A percentile compares a stretch with the other conserved stretches of the same genome.
phyloP scores from a whole-genome alignment of 192 early-diverging fungal species.

The Powellomyces hirtus region DNA sequence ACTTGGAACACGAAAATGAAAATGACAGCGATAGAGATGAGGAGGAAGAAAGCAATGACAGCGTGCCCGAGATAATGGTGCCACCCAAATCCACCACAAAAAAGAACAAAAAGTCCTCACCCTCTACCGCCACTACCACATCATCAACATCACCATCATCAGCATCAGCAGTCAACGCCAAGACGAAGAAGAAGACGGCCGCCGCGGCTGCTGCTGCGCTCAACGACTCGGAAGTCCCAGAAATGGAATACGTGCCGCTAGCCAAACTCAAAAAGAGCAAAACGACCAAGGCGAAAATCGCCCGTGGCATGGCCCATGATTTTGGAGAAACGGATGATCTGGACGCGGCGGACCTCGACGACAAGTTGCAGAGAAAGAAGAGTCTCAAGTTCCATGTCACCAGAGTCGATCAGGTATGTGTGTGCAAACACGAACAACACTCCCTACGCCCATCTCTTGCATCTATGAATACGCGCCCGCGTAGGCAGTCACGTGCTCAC shows the following conservation, averaged over 20 bases:
- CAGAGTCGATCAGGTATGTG: constrained; percentile 60
- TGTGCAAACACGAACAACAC: too few species aligned
- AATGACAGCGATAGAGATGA: constrained; percentile 18
- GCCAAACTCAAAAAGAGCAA: constrained; percentile 34
- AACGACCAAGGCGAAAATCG: constrained; percentile 22
- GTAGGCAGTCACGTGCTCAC: too few species aligned
- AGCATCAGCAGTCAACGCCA: too few species aligned
- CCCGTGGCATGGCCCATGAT: constrained; percentile 44
- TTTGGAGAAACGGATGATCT: constrained; percentile 76
- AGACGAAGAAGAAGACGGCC: background rate
- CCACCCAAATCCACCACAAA: background rate
- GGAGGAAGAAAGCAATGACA: constrained; percentile 2
- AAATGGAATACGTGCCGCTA: constrained; percentile 27
- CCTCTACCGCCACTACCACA: background rate
- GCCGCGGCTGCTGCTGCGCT: background rate
- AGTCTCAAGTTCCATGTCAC: constrained; percentile 59
- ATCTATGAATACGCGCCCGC: too few species aligned
- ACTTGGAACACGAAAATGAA: constrained; percentile 21
- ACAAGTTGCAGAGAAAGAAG: constrained; percentile 69
- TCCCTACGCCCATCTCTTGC: too few species aligned
- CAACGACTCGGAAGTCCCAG: constrained; percentile 3
- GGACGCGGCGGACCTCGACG: constrained; percentile 74
- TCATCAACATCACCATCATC: too few species aligned
- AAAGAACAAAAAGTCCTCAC: background rate
- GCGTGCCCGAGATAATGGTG: background rate